Evolutionary conservation across 371 early-diverging fungal species (phyloP), one percentile per base, ranked within the genome.

Genomic region (Mucor irregularis): DNA sequence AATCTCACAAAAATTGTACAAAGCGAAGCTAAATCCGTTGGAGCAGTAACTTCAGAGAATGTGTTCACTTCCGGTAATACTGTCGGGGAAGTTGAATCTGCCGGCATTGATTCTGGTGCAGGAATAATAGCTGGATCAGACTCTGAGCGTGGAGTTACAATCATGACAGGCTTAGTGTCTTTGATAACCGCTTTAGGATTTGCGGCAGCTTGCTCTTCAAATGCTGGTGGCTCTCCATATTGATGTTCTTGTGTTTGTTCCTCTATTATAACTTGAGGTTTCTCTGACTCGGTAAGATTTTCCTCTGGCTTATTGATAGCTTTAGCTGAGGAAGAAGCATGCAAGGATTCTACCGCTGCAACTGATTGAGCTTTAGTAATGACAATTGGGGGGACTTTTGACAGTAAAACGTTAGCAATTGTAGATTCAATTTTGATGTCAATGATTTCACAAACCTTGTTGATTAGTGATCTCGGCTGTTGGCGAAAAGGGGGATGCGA

Each of bases 301-400:
- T 39, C 16, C 21, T 35, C 9, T 25, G 34, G 16, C 9, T 29
- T 30, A 46, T 30, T 11, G 8, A 37, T 26, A 37, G 49, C 38
- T 16, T 26, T 38, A 9, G 38, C 49, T 26, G 49, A 49, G 16
- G 49, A 37, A 13, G 49, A 49, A 16, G 39, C 39, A 16, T 17
- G 40, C 13, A 39, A 21, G 4, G 40, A 51, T 6, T 51, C 51
- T 11, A 11, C 30, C n/a, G 40, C 38, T 25, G 49, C 8, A 19
- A 31, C 5, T 21, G 56, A 56, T 14, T 34, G 56, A 26, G 34
- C 40, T 31, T 56, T 56, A 25, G 56, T 49, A 11, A 42, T 40
- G 22, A 49, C 42, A 30, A 56, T 49, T 10, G 58, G 35, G 14
- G 58, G 50, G 8, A 42, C 51, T 45, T 16, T 19, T 13, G 11